Base-by-base conservation (phyloP, 345 rosid species). In the Syzygium jambos region DNA sequence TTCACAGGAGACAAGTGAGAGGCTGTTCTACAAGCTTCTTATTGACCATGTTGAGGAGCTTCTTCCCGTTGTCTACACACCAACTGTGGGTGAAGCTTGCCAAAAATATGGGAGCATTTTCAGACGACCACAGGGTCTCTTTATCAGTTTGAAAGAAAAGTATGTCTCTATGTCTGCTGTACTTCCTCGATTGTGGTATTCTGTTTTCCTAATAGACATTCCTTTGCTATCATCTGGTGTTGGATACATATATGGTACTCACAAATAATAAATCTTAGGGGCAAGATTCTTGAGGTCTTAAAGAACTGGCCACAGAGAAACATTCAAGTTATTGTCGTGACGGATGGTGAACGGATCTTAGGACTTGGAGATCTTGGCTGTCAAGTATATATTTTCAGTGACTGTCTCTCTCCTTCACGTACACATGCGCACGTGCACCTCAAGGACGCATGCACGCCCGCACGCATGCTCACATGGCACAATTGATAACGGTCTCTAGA, bases 281-380 rank as follows among this genome's bases (percentile, higher is more conserved):
- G 98, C 52, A 93, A 91, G 92, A 94, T 97, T 88, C 96, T 88
- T 51, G 98, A 96, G 92, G 98, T 96, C 51, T 86, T 97, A 89
- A 93, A 96, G 92, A 97, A 97, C 93, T 96, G 98, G 98, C 99
- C 98, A 84, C 96, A 94, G 91, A 97, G 92, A 91, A 93, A 95
- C 91, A 95, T 96, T 90, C 96, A 97, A 91, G 98, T 97, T 91
- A 96, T 97, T 91, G 99, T 97, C 84, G 98, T 97, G 78, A 97
- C 99, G 41, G 99, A 97, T 86, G 98, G 98, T 65, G 98, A 97
- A 92, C 93, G 99, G 85, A 97, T 97, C 90, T 90, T 97, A 91
- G 98, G 99, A 85, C 94, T 97, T n/a, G 99, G 99, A 59, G 99
- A 97, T 89, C 97, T 96, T 88, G 98, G 99, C 52, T 96, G 99